A percentile compares a stretch with the other conserved stretches of the same genome.
phyloP scores from a whole-genome alignment of 1,139 yeast species.

The Sugiyamaella pinicola region DNA sequence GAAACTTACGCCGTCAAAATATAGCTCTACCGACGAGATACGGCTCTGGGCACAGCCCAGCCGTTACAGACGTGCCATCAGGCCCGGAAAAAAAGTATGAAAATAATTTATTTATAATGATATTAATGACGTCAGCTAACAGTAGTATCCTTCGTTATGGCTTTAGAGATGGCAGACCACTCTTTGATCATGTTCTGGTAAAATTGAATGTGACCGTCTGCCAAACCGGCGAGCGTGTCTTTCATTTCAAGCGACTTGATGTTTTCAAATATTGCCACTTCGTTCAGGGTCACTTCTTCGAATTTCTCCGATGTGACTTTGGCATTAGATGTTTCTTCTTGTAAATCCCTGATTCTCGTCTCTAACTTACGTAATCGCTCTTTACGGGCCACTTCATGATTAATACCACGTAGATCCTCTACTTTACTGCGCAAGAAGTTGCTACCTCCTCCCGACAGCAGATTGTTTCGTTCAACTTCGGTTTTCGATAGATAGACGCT shows the following conservation, averaged over 20 bases:
- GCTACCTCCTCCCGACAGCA: constrained; percentile 57
- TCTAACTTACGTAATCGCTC: constrained; percentile 56
- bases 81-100: no score
- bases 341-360: constrained; percentile 60
- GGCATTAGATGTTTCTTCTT: constrained; percentile 61
- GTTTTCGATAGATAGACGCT: constrained; percentile 77
- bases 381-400: constrained; percentile 57
- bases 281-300: constrained; percentile 65
- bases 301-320: constrained; percentile 70
- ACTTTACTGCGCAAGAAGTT: constrained; percentile 57
- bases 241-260: constrained; percentile 80
- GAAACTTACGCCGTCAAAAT: constrained; percentile 23
- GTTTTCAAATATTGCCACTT: constrained; percentile 78
- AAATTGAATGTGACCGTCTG: constrained; percentile 75
- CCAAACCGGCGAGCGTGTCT: constrained; percentile 65
- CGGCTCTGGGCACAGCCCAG: no score
- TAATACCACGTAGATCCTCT: constrained; percentile 62
- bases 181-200: constrained; percentile 70
- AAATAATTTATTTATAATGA: constrained; percentile 1
- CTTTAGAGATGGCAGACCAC: constrained; percentile 52
- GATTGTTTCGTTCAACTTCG: constrained; percentile 60
- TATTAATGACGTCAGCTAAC: background rate
- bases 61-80: background rate
- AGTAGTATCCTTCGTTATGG: constrained; percentile 16
- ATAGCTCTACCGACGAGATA: background rate